A percentile compares a stretch with the other conserved stretches of the same genome.
phyloP scores from a whole-genome alignment of 345 rosid species.

The Sisymbrium irio region DNA sequence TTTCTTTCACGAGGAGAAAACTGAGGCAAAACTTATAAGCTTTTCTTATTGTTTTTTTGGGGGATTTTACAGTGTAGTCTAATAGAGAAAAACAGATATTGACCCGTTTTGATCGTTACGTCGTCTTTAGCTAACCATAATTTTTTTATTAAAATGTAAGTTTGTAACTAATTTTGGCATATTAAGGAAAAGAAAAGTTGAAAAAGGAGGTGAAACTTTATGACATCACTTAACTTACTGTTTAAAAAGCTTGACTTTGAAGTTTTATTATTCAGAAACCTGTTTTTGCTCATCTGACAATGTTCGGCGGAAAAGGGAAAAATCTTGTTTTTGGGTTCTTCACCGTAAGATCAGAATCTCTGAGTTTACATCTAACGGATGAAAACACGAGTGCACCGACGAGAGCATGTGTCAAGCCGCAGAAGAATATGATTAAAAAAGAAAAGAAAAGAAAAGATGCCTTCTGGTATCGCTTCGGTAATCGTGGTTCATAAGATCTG shows the following conservation, averaged over 20 bases:
- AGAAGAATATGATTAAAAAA: not conserved
- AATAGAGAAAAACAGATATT: not conserved
- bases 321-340: not conserved
- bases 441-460: not conserved
- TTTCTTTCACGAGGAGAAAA: slow-evolving; percentile 14
- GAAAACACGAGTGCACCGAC: not conserved
- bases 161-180: slow-evolving; percentile 7
- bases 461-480: slow-evolving; percentile 1
- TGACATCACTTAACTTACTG: slow-evolving; percentile 28
- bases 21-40: not conserved
- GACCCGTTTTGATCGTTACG: not conserved
- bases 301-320: slow-evolving; percentile 18
- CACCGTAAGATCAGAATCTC: slow-evolving; percentile 17
- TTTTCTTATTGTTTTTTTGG: not conserved
- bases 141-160: not conserved
- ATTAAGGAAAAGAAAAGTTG: not conserved
- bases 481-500: slow-evolving; percentile 17
- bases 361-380: slow-evolving; percentile 18
- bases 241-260: slow-evolving; percentile 16
- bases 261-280: not conserved
- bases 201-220: not conserved
- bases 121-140: not conserved
- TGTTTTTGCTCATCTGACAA: slow-evolving; percentile 1
- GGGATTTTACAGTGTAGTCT: not conserved
- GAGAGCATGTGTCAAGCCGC: slow-evolving; percentile 6